Evolutionary conservation across 768 basidiomycete genomes (phyloP).

Genomic region (Panaeolus cyanescens): DNA sequence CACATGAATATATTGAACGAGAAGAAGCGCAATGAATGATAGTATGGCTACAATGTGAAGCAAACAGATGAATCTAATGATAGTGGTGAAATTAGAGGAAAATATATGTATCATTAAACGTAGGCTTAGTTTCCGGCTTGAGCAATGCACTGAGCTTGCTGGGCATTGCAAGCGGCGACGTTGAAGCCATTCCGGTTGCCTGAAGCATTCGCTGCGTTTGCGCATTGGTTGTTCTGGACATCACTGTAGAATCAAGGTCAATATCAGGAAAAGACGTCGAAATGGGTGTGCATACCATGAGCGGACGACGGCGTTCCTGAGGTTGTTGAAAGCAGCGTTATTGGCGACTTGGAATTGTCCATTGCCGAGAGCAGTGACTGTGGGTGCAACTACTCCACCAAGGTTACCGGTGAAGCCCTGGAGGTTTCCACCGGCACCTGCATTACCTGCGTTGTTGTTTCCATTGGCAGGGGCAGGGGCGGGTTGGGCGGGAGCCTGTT

Average conservation of each 20-base stretch:
- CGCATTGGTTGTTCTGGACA: slow-evolving; percentile 62
- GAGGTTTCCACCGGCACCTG: slow-evolving; percentile 36
- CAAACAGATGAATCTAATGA: neutral
- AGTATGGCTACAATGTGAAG: neutral
- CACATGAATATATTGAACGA: neutral
- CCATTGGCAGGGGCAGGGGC: slow-evolving; percentile 3
- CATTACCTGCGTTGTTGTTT: slow-evolving; percentile 8
- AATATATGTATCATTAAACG: neutral
- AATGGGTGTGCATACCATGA: slow-evolving; percentile 38
- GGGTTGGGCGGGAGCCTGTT: slow-evolving; percentile 11
- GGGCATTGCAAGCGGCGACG: slow-evolving; percentile 46
- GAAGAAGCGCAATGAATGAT: neutral
- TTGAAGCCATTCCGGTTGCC: slow-evolving; percentile 48
- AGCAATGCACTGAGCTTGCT: slow-evolving; percentile 44
- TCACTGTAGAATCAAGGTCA: slow-evolving; percentile 30
- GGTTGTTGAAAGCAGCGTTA: slow-evolving; percentile 47
- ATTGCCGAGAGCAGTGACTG: slow-evolving; percentile 38
- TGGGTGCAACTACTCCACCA: slow-evolving; percentile 47
- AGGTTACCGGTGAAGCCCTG: slow-evolving; percentile 52
- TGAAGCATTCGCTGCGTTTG: slow-evolving; percentile 54
- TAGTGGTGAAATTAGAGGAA: slow-evolving; percentile 5
- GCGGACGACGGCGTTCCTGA: slow-evolving; percentile 45
- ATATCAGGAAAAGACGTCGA: neutral
- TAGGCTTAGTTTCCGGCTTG: slow-evolving; percentile 13
- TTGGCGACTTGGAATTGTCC: slow-evolving; percentile 52